Conservation (phyloP, 257 asterid genomes). For the Anisodus tanguticus region DNA sequence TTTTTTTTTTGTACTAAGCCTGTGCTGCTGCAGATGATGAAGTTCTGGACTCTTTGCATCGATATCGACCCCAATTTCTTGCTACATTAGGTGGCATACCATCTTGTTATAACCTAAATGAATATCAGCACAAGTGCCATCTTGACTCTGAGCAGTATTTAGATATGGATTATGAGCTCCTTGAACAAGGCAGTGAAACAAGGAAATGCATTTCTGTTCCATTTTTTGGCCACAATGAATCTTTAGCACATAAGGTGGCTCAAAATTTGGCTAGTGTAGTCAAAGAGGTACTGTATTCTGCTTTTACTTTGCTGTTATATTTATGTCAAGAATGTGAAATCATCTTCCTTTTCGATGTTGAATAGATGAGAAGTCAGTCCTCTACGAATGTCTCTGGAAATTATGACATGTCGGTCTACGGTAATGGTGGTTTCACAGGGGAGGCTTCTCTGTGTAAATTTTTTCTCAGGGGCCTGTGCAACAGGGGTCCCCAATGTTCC, state of each 20-base stretch:
- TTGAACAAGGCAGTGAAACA: constrained; percentile 48
- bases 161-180: constrained; percentile 45
- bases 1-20: constrained; percentile 27
- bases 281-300: constrained; percentile 65
- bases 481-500: constrained; percentile 72
- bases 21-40: constrained; percentile 80
- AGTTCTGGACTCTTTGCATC: constrained; percentile 68
- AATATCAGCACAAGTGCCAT: constrained; percentile 60
- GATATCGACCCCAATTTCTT: constrained; percentile 75
- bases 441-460: constrained; percentile 65
- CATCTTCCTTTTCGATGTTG: constrained; percentile 37
- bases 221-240: constrained; percentile 62
- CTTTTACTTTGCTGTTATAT: constrained; percentile 32
- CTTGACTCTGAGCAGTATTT: constrained; percentile 40
- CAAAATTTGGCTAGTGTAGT: constrained; percentile 60
- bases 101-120: constrained; percentile 50
- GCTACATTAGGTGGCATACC: constrained; percentile 55
- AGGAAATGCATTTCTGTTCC: constrained; percentile 66
- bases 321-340: constrained; percentile 38
- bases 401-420: constrained; percentile 28
- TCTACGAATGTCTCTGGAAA: constrained; percentile 50
- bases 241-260: constrained; percentile 57
- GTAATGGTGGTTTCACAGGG: constrained; percentile 36
- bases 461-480: constrained; percentile 72
- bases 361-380: constrained; percentile 70